These are phyloP conservation scores for Stagonosporopsis tanaceti DNA, from an alignment of 2,329 filamentous ascomycete genomes.

Conservation along the genomic window DNA sequence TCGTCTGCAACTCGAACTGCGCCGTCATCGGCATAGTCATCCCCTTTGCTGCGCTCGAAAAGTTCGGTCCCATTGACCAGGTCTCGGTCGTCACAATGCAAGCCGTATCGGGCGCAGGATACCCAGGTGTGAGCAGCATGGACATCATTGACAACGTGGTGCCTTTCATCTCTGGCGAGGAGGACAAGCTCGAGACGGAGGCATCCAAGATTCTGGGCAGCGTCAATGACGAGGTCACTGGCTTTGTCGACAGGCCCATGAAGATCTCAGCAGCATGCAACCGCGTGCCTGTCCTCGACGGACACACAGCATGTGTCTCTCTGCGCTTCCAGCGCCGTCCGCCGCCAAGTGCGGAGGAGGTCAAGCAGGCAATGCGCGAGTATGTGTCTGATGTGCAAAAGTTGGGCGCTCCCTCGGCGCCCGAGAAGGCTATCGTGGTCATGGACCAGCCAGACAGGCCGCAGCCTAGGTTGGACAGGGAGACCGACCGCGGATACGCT, in stretches of 20 bases:
- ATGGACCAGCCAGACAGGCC: slow-evolving; percentile 91
- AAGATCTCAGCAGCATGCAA: slow-evolving; percentile 89
- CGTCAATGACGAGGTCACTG: slow-evolving; percentile 74
- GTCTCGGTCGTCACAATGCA: slow-evolving; percentile 95
- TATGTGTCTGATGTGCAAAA: slow-evolving; percentile 84
- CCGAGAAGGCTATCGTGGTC: slow-evolving; percentile 80
- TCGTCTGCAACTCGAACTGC: slow-evolving; percentile 98
- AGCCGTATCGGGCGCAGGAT: slow-evolving; percentile 90
- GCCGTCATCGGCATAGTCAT: slow-evolving; percentile 96
- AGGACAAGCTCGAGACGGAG: slow-evolving; percentile 95
- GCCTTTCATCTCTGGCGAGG: slow-evolving; percentile 90
- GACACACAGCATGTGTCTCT: slow-evolving; percentile 93
- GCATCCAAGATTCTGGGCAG: slow-evolving; percentile 91
- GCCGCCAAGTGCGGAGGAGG: slow-evolving; percentile 75
- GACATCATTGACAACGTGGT: slow-evolving; percentile 97
- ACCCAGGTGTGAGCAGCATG: slow-evolving; percentile 89
- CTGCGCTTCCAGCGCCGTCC: slow-evolving; percentile 80
- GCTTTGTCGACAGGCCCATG: slow-evolving; percentile 79
- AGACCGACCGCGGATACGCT: slow-evolving; percentile 85
- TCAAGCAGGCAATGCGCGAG: slow-evolving; percentile 78
- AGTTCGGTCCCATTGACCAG: slow-evolving; percentile 78
- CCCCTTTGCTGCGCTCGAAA: slow-evolving; percentile 86
- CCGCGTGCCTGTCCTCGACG: slow-evolving; percentile 92
- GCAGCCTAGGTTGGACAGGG: slow-evolving; percentile 88
- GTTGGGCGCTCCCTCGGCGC: slow-evolving; percentile 87